Evolutionary conservation across 306 rosid genomes (phyloP).

Genomic region (Macrotyloma uniflorum): DNA sequence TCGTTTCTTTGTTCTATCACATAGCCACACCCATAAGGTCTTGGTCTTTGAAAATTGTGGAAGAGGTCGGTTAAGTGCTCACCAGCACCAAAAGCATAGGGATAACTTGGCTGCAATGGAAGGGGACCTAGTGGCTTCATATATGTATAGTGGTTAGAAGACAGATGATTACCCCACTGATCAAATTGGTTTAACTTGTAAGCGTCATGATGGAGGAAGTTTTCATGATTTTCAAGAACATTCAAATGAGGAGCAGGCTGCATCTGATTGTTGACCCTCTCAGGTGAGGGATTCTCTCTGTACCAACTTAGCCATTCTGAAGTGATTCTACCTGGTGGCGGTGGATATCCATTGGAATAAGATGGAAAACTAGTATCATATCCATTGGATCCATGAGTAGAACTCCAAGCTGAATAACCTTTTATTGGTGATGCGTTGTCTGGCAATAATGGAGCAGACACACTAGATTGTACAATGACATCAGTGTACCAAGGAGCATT

Average conservation of each 20-base stretch:
- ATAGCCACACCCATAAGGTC: conserved; percentile 18
- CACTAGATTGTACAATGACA: background rate
- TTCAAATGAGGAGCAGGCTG: conserved; percentile 4
- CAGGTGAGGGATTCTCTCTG: conserved; percentile 2
- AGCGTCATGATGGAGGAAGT: background rate
- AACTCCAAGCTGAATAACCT: background rate
- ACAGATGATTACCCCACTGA: background rate
- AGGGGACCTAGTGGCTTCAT: background rate
- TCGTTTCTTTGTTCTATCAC: conserved; percentile 7
- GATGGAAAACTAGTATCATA: background rate
- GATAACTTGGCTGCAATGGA: conserved; percentile 4
- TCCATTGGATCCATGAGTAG: background rate
- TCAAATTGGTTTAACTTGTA: conserved; percentile 14
- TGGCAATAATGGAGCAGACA: background rate
- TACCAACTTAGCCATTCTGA: conserved; percentile 10
- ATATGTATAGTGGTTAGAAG: background rate
- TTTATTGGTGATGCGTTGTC: background rate
- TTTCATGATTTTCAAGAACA: conserved; percentile 6
- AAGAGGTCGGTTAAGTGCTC: background rate
- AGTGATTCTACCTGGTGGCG: background rate
- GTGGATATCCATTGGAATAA: background rate
- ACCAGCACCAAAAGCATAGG: background rate
- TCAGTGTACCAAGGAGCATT: conserved; percentile 7
- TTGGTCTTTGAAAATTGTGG: conserved; percentile 13
- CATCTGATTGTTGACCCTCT: background rate